Evolutionary conservation across 805 yeast species (phyloP), one percentile per base, ranked within the genome.

Genomic region (Teunomyces stri): DNA sequence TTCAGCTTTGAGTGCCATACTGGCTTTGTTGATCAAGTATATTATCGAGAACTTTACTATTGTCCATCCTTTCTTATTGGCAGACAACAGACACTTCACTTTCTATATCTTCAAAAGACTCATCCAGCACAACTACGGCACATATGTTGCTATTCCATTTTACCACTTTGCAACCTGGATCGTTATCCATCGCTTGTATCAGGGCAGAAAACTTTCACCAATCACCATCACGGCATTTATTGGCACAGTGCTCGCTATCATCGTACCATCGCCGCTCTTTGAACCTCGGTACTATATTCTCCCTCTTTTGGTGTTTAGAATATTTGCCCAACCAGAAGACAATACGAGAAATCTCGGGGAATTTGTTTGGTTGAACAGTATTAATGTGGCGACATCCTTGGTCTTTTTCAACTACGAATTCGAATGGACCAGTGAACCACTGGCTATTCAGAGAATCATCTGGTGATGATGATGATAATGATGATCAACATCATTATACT

Each of bases 31-130:
- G 0, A 77, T 87, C 20, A 67, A 68, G 52, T 53, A 74, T 15
- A 58, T 80, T 2, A 75, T 88, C 16, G 71, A 81, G 31, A 72
- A 72, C 48, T 85, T 77, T 62, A 87, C 97, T 0, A 70, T 85
- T 2, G 84, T 82, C 2, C 99, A 94, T 64, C 97, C 97, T 6
- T 94, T 92, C 64, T 65, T 94, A 34, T 73, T 92, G 38, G 95
- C 98, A 0, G 99, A 94, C 64, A 94, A 94, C 68, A 80, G 99
- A 57, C 99, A 94, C 65, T 89, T 83, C 62, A 83, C 96, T 0
- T 94, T 94, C 63, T 94, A 94, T 65, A 67, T 94, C 31, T 88
- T 87, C 80, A 80, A 82, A 47, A 79, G 78, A 48, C 57, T 94
- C 22, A 77, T 92, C 39, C 67, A 79, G 54, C 68, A 72, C 18